Percentiles rank a stretch among this genome's conserved stretches.
These are phyloP conservation scores for Nemania abortiva DNA, from an alignment of 2,329 filamentous ascomycete species.

Conservation along the genomic window DNA sequence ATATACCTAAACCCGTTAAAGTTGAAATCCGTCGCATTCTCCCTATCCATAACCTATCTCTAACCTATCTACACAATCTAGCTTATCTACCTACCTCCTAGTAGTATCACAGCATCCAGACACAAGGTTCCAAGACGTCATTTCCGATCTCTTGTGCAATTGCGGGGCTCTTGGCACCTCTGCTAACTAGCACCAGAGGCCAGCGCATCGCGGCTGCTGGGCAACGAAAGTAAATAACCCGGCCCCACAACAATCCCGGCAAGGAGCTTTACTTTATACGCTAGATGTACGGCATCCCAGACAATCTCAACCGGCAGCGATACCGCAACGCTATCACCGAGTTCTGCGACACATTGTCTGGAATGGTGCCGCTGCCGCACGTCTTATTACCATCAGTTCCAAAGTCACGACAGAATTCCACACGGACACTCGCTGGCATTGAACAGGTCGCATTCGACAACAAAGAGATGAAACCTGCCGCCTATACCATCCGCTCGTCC, in stretches of 20 bases:
- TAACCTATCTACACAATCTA: too few relatives aligned
- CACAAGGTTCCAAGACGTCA: conserved; percentile 12
- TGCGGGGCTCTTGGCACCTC: conserved; percentile 26
- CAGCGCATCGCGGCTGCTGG: conserved; percentile 37
- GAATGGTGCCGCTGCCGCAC: conserved; percentile 55
- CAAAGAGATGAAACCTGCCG: conserved; percentile 32
- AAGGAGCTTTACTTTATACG: neutral
- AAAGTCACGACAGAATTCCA: conserved; percentile 49
- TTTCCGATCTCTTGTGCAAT: conserved; percentile 7
- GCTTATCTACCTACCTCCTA: too few relatives aligned
- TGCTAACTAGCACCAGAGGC: neutral
- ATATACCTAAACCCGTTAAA: neutral
- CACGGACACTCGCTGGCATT: conserved; percentile 43
- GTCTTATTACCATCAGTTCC: conserved; percentile 57
- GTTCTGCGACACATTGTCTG: conserved; percentile 46
- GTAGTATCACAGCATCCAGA: neutral
- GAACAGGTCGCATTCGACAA: conserved; percentile 22
- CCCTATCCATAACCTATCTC: neutral
- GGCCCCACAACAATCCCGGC: conserved; percentile 38
- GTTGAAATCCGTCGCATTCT: neutral
- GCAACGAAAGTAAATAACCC: conserved; percentile 43
- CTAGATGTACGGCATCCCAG: conserved; percentile 45
- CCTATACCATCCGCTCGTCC: conserved; percentile 65
- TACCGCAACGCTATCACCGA: conserved; percentile 44
- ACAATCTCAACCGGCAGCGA: conserved; percentile 42